Percentiles rank a stretch among this genome's conserved stretches.
Conservation (phyloP, 495 filamentous ascomycete genomes). For the Penicillium parvum region DNA sequence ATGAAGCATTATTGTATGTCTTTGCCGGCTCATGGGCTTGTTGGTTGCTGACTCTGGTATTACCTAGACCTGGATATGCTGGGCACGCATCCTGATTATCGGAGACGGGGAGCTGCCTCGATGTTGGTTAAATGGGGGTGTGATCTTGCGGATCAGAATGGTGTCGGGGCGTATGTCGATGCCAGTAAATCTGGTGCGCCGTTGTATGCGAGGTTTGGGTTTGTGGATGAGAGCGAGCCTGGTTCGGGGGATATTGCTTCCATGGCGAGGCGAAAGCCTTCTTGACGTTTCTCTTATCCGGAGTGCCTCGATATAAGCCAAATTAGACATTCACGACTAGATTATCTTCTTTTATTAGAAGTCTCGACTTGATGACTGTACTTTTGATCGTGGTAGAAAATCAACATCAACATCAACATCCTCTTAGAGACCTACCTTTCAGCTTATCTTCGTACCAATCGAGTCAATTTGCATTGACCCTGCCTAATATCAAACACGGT, state of each 20-base stretch:
- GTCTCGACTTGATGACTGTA: too few species aligned
- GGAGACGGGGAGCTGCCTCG: slow-evolving; percentile 45
- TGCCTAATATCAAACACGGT: too few species aligned
- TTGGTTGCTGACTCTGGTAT: neutral
- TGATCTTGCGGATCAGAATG: slow-evolving; percentile 33
- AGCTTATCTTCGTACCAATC: too few species aligned
- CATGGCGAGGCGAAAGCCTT: slow-evolving; percentile 12
- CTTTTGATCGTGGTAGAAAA: too few species aligned
- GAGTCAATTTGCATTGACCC: too few species aligned
- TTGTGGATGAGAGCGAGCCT: slow-evolving; percentile 25
- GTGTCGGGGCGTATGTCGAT: slow-evolving; percentile 29
- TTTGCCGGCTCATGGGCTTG: neutral
- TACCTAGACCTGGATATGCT: slow-evolving; percentile 45
- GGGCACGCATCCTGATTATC: slow-evolving; percentile 45
- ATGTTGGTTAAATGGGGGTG: slow-evolving; percentile 50
- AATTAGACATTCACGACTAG: too few species aligned
- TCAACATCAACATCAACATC: too few species aligned
- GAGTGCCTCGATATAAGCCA: neutral
- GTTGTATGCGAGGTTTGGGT: slow-evolving; percentile 29
- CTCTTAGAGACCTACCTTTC: too few species aligned
- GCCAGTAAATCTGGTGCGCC: slow-evolving; percentile 25
- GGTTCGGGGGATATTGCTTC: slow-evolving; percentile 6
- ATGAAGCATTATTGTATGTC: slow-evolving; percentile 24
- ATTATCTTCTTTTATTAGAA: too few species aligned
- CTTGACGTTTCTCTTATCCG: neutral